phyloP scores from a whole-genome alignment of 176 grass and related monocot species.

The Themeda triandra region DNA sequence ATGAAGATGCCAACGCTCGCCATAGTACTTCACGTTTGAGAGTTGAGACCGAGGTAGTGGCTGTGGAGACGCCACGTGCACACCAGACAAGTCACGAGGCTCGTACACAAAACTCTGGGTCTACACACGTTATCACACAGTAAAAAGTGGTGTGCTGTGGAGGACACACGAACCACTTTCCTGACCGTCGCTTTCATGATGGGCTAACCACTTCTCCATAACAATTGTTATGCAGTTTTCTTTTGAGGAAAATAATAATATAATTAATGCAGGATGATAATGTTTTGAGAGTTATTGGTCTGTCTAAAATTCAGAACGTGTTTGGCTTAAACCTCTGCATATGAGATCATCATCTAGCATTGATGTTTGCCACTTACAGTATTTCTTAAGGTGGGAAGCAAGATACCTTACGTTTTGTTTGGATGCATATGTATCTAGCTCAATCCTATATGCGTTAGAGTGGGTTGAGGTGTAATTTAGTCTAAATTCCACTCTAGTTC shows the following conservation, averaged over 20 bases:
- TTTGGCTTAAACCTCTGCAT: no score
- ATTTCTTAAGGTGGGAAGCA: no score
- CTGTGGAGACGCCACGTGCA: conserved; percentile 32
- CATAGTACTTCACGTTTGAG: not conserved
- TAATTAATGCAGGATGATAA: not conserved
- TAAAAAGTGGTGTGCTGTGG: conserved; percentile 14
- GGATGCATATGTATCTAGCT: no score
- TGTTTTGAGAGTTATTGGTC: not conserved
- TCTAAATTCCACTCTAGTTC: no score
- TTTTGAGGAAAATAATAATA: not conserved
- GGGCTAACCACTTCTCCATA: not conserved
- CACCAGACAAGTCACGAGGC: conserved; percentile 30
- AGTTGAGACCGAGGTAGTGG: conserved; percentile 16
- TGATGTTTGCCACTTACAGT: no score
- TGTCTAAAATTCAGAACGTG: no score
- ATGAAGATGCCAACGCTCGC: not conserved
- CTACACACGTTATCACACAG: conserved; percentile 33
- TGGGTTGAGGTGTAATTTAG: no score
- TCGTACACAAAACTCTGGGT: conserved; percentile 20
- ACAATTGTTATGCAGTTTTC: not conserved
- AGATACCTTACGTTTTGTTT: no score
- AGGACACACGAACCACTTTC: conserved; percentile 15
- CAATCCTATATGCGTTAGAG: no score
- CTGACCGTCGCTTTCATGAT: not conserved
- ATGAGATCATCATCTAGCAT: no score